A percentile compares a stretch with the other conserved stretches of the same genome.
Evolutionary conservation across 2,329 filamentous ascomycete species (phyloP).

Genomic region (Aphanoascus verrucosus): DNA sequence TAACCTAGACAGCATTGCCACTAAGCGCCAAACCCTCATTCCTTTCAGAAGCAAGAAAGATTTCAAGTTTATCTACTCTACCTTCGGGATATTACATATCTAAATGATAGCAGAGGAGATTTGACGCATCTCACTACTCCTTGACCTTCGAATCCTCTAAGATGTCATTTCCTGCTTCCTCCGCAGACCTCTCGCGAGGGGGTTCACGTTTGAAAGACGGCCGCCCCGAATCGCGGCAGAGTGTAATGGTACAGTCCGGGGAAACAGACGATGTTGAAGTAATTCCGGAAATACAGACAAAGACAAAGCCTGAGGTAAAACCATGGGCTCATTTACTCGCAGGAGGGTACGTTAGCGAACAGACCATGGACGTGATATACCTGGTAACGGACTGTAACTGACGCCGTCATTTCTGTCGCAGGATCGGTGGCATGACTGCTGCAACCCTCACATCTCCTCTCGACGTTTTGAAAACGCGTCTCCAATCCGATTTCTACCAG

Average conservation of each 20-base stretch:
- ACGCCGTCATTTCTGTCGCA: slow-evolving; percentile 29
- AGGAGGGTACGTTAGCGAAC: slow-evolving; percentile 56
- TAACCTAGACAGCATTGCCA: neutral
- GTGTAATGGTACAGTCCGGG: slow-evolving; percentile 24
- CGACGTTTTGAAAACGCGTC: slow-evolving; percentile 82
- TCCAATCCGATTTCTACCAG: slow-evolving; percentile 93
- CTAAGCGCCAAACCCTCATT: neutral
- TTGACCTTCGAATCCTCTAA: neutral
- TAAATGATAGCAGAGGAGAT: neutral
- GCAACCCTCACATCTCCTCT: slow-evolving; percentile 88
- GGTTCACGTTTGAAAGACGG: slow-evolving; percentile 1
- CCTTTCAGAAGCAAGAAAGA: too few species aligned
- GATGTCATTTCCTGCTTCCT: slow-evolving; percentile 6
- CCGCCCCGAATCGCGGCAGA: slow-evolving; percentile 8
- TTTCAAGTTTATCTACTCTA: too few species aligned
- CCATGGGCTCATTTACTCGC: slow-evolving; percentile 89
- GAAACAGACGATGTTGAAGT: slow-evolving; percentile 30
- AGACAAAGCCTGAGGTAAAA: slow-evolving; percentile 37
- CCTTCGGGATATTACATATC: neutral
- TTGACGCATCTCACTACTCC: neutral
- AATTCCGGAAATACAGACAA: slow-evolving; percentile 19
- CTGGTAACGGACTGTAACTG: slow-evolving; percentile 12
- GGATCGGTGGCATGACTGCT: slow-evolving; percentile 79
- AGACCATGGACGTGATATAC: slow-evolving; percentile 10
- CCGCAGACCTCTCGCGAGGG: slow-evolving; percentile 5